Conservation (phyloP, 1,284 basidiomycete genomes). For the Sphagnurus paluster region DNA sequence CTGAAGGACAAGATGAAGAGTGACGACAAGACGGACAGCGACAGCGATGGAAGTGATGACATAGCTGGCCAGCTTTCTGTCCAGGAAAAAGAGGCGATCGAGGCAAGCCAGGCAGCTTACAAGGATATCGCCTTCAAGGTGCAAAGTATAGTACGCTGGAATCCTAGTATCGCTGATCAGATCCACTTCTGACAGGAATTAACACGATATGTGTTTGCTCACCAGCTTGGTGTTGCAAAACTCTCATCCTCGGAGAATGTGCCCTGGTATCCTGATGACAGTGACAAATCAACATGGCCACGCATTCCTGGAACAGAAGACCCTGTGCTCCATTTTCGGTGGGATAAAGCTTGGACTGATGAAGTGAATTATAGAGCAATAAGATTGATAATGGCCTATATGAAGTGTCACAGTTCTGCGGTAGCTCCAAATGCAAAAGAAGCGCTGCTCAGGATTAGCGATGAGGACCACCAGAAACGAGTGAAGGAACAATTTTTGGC, state of each 20-base stretch:
- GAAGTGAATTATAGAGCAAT: conserved; percentile 3
- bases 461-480: conserved; percentile 3
- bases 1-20: too few species aligned
- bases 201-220: conserved; percentile 6
- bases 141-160: neutral
- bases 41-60: too few species aligned
- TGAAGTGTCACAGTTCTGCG: neutral
- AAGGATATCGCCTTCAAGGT: neutral
- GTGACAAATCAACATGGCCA: conserved; percentile 4
- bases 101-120: too few species aligned
- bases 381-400: conserved; percentile 2
- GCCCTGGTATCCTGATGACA: conserved; percentile 7
- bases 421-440: neutral
- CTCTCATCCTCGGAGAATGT: neutral
- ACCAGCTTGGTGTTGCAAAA: conserved; percentile 1
- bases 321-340: conserved; percentile 2
- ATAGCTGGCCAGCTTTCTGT: too few species aligned
- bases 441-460: conserved; percentile 1
- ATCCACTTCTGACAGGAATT: conserved; percentile 1
- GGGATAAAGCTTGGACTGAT: conserved; percentile 2
- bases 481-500: neutral
- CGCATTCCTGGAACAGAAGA: neutral
- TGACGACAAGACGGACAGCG: too few species aligned
- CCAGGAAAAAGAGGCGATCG: too few species aligned
- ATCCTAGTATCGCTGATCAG: neutral